These are phyloP conservation scores for Dothideomycetes sp. DNA, from an alignment of 2,329 filamentous ascomycete genomes.

Conservation along the genomic window DNA sequence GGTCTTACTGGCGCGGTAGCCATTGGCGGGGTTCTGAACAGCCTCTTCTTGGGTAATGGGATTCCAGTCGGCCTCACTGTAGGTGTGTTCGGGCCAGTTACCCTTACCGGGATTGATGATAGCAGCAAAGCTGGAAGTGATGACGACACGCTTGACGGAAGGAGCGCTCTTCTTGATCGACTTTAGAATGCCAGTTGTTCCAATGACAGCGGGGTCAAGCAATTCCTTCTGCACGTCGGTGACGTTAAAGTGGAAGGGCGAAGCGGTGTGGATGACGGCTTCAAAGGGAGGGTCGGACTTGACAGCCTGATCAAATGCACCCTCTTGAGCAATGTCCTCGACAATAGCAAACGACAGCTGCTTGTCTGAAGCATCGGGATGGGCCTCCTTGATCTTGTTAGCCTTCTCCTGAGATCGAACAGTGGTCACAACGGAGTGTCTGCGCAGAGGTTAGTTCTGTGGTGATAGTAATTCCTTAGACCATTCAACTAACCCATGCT, in stretches of 20 bases:
- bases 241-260: constrained; percentile 65
- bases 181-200: constrained; percentile 53
- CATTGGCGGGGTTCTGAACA: constrained; percentile 31
- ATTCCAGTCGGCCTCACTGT: constrained; percentile 50
- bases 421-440: constrained; percentile 54
- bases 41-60: constrained; percentile 46
- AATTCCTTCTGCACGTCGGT: constrained; percentile 59
- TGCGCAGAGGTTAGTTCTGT: constrained; percentile 18
- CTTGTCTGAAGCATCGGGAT: constrained; percentile 43
- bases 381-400: constrained; percentile 48
- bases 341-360: constrained; percentile 59
- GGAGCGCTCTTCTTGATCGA: constrained; percentile 53
- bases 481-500: constrained; percentile 20
- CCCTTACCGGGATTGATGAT: constrained; percentile 51
- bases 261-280: constrained; percentile 65
- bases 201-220: constrained; percentile 53
- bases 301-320: constrained; percentile 56
- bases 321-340: constrained; percentile 59
- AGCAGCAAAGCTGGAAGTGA: constrained; percentile 61
- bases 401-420: constrained; percentile 55
- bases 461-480: not conserved
- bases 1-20: constrained; percentile 49
- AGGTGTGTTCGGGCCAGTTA: constrained; percentile 38
- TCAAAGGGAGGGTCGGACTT: constrained; percentile 58
- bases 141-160: constrained; percentile 62